phyloP scores from a whole-genome alignment of 139 green algal genomes.

The Deuterostichococcus epilithicus region DNA sequence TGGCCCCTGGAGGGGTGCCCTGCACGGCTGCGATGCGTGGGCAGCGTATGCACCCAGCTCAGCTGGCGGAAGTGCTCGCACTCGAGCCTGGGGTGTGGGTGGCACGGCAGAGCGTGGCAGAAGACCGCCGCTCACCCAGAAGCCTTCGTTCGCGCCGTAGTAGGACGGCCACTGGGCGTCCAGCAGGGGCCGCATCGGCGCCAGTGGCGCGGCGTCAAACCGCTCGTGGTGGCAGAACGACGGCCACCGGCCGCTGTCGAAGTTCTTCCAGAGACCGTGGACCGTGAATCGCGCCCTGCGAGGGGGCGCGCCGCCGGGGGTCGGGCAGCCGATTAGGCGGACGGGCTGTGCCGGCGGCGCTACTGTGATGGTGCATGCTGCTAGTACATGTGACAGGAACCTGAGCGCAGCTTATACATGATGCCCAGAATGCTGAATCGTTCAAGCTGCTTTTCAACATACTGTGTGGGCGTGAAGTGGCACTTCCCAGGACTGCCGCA shows the following conservation, averaged over 20 bases:
- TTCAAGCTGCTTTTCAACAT: no score
- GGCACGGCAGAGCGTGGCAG: no score
- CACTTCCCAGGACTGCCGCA: neutral
- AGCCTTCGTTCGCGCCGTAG: neutral
- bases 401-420: no score
- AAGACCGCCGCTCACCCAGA: neutral
- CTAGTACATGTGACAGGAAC: no score
- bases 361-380: no score
- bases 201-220: neutral
- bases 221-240: constrained; percentile 45
- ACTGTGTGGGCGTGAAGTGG: neutral
- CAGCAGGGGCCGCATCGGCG: constrained; percentile 7
- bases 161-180: constrained; percentile 19
- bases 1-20: no score
- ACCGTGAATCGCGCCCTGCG: constrained; percentile 64
- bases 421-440: no score
- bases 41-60: neutral
- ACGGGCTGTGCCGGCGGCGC: no score
- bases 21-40: no score
- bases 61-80: neutral
- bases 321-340: neutral
- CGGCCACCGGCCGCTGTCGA: constrained; percentile 46
- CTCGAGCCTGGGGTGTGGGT: no score
- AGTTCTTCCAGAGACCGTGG: constrained; percentile 76
- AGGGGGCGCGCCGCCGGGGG: no score